Conservation (phyloP, 2,329 filamentous ascomycete species). For the Pyrenophora seminiperda region DNA sequence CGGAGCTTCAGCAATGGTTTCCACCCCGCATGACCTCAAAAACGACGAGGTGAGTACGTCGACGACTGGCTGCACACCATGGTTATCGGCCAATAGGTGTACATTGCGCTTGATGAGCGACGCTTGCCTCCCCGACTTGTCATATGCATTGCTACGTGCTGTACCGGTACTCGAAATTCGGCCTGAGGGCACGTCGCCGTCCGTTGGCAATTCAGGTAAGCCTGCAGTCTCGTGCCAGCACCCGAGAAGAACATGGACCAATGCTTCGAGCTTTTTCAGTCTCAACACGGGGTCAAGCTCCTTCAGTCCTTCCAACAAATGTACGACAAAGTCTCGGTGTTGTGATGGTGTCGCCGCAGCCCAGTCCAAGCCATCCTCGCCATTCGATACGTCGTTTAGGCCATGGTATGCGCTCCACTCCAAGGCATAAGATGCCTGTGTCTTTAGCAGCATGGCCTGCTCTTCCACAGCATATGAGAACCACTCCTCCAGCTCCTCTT, state of each 20-base stretch:
- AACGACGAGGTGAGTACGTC: slow-evolving; percentile 46
- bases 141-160: slow-evolving; percentile 24
- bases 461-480: slow-evolving; percentile 91
- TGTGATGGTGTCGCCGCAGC: slow-evolving; percentile 64
- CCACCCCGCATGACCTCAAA: slow-evolving; percentile 38
- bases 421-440: slow-evolving; percentile 76
- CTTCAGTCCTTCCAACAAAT: slow-evolving; percentile 42
- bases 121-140: slow-evolving; percentile 49
- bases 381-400: slow-evolving; percentile 48
- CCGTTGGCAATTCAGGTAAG: slow-evolving; percentile 14
- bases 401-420: slow-evolving; percentile 62
- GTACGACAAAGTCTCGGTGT: slow-evolving; percentile 62
- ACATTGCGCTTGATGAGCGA: slow-evolving; percentile 54
- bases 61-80: slow-evolving; percentile 50
- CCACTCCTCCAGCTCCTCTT: slow-evolving; percentile 96
- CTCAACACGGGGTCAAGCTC: slow-evolving; percentile 35
- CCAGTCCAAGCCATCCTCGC: slow-evolving; percentile 64
- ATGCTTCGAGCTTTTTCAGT: slow-evolving; percentile 49
- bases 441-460: slow-evolving; percentile 75
- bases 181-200: slow-evolving; percentile 17
- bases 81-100: slow-evolving; percentile 48
- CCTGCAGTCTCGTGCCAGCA: slow-evolving; percentile 59
- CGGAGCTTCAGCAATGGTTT: slow-evolving; percentile 27
- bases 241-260: slow-evolving; percentile 55
- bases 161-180: slow-evolving; percentile 14